Evolutionary conservation across 768 basidiomycete species (phyloP).

Genomic region (Cyathus striatus): DNA sequence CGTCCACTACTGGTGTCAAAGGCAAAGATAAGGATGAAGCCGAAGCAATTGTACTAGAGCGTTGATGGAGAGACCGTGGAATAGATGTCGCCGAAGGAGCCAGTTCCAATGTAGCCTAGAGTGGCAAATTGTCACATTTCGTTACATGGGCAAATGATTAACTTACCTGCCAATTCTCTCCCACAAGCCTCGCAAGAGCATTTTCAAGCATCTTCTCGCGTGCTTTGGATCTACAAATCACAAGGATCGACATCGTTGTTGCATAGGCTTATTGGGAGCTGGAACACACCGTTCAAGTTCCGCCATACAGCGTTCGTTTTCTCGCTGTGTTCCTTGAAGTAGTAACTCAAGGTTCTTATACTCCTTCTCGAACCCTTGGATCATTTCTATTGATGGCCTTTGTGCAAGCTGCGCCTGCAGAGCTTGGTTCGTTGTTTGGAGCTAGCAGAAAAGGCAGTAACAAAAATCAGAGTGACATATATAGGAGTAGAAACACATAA

Average conservation of each 20-base stretch:
- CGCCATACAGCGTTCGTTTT: conserved; percentile 82
- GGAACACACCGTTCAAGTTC: conserved; percentile 63
- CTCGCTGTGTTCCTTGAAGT: conserved; percentile 74
- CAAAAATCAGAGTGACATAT: neutral
- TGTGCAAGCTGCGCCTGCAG: conserved; percentile 63
- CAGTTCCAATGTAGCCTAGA: conserved; percentile 7
- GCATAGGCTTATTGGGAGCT: neutral
- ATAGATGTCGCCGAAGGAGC: conserved; percentile 2
- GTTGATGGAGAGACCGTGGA: conserved; percentile 23
- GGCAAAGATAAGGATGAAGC: conserved; percentile 10
- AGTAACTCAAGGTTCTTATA: conserved; percentile 72
- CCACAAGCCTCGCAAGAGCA: conserved; percentile 63
- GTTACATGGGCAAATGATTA: too few species aligned
- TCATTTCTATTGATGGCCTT: conserved; percentile 61
- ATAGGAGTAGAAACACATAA: neutral
- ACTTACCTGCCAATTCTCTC: conserved; percentile 79
- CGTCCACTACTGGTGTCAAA: neutral
- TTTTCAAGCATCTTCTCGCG: conserved; percentile 76
- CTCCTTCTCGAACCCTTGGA: conserved; percentile 67
- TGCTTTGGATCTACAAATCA: conserved; percentile 42
- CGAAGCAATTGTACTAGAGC: conserved; percentile 30
- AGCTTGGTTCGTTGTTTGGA: conserved; percentile 54
- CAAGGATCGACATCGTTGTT: neutral
- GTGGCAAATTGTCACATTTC: too few species aligned
- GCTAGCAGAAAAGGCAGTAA: conserved; percentile 27